Evolutionary conservation across 176 grass and related monocot genomes (phyloP), one percentile per base, ranked within the genome.

Genomic region (Olyra latifolia): DNA sequence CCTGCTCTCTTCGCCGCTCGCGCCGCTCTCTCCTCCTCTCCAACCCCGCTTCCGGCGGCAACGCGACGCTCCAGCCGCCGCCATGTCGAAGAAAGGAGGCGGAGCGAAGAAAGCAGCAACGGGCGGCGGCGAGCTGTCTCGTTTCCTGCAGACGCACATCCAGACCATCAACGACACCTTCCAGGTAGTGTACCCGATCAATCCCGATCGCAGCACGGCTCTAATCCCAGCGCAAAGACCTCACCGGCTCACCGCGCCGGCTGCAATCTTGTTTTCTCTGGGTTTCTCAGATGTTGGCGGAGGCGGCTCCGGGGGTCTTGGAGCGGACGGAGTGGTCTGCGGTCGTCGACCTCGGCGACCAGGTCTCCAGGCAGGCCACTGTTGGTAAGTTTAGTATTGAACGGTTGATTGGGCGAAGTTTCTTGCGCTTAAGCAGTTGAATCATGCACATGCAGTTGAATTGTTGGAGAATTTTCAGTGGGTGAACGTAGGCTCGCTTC

Each of bases 351-450:
- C 62, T 91, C 23, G 92, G 86, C 11, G 88, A 92, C 24, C 88
- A 91, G 45, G 70, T 99, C 66, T 99, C 96, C 63, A 95, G 89
- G 82, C 90, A 95, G 66, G 96, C 92, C 32, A 99, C 93, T 46
- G 79, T 91, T 1, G 87, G 90, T 99, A 63, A 35, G 88, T 89
- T 22, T 53, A 28, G 29, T 38, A 79, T 65, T n/a, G 16, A 23
- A 4, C n/a, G 39, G 35, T 40, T 81, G 20, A 14, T 35, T 64
- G n/a, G 29, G 1, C 5, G 8, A 40, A 17, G 19, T 24, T 73
- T 60, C 68, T 8, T 35, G 72, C 30, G 49, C 45, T 74, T 66
- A 28, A 25, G 4, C 9, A 32, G 3, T 40, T 6, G 2, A 60
- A 27, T 12, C 61, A 29, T 11, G 28, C 30, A 8, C 24, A 6